Conservation (phyloP, 2,329 filamentous ascomycete species). For the Stagonosporopsis rhizophila region DNA sequence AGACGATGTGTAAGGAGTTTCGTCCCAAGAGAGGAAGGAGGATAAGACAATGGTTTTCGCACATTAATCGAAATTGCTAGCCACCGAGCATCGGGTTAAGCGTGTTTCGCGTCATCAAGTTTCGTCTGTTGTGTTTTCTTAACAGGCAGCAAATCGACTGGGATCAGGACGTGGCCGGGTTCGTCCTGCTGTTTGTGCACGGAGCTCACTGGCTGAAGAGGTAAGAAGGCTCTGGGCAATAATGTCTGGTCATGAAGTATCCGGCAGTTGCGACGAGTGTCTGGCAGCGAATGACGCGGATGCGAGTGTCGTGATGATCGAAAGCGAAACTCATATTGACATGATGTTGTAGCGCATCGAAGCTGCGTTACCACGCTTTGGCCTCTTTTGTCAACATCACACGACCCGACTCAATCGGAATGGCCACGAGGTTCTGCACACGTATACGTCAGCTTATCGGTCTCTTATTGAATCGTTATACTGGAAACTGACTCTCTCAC, state of each 20-base stretch:
- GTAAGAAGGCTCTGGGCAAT: slow-evolving; percentile 6
- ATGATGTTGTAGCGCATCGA: neutral
- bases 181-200: slow-evolving; percentile 6
- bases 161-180: slow-evolving; percentile 6
- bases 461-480: neutral
- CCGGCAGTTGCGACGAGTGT: neutral
- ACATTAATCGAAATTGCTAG: slow-evolving; percentile 21
- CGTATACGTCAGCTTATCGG: neutral
- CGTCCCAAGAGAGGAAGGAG: slow-evolving; percentile 20
- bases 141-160: neutral
- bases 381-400: neutral
- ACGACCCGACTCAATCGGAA: neutral
- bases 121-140: slow-evolving; percentile 5
- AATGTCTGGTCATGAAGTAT: slow-evolving; percentile 1
- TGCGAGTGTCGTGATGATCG: neutral
- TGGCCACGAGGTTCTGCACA: neutral
- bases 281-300: neutral
- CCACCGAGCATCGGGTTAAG: slow-evolving; percentile 10
- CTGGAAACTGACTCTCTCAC: neutral
- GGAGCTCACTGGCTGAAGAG: slow-evolving; percentile 2
- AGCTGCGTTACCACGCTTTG: neutral
- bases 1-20: slow-evolving; percentile 15
- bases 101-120: slow-evolving; percentile 16
- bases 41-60: slow-evolving; percentile 11
- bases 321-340: too few species aligned